Evolutionary conservation across 306 rosid genomes (phyloP), one percentile per base, ranked within the genome.

Genomic region (Lathyrus tuberosus): DNA sequence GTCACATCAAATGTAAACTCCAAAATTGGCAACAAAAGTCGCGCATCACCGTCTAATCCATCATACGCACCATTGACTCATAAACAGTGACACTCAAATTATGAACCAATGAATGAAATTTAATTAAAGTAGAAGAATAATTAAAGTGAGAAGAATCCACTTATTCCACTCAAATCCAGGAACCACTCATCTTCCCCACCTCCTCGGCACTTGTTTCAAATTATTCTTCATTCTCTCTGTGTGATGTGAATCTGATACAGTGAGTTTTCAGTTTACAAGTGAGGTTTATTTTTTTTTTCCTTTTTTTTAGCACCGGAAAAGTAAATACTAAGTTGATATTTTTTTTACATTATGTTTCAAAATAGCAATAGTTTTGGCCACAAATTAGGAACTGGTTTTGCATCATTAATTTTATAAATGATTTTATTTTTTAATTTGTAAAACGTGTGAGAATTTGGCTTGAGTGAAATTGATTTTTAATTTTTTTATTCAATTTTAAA

Each of bases 1-100:
- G 86, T 85, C 86, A 74, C 83, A 77, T 85, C 86, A 75, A 69
- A 76, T 37, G 66, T 69, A 54, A 69, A 80, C 14, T 80, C 79
- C 78, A 53, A 83, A 74, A 47, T 65, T 65, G 73, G 53, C 57
- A 78, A 78, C 17, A 74, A 74, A 70, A 24, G 80, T 81, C 81
- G 72, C 81, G 72, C 67, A 75, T 79, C 84, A 62, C 80, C 79
- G 70, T 83, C 86, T 72, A 86, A 67, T 75, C 80, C 51, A 67
- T 72, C 56, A 28, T 38, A 52, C 64, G 69, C 75, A 81, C 9
- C 83, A 83, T 84, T 86, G 91, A 86, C 88, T 62, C 63, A 1
- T 10, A 7, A 66, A 84, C 82, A 86, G 85, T 84, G 6, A 6
- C 1, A 62, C 63, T 37, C 16, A 65, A 69, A 75, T 67, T 57